These are phyloP conservation scores for Zymoseptoria brevis DNA, from an alignment of 2,329 filamentous ascomycete genomes.

Conservation along the genomic window DNA sequence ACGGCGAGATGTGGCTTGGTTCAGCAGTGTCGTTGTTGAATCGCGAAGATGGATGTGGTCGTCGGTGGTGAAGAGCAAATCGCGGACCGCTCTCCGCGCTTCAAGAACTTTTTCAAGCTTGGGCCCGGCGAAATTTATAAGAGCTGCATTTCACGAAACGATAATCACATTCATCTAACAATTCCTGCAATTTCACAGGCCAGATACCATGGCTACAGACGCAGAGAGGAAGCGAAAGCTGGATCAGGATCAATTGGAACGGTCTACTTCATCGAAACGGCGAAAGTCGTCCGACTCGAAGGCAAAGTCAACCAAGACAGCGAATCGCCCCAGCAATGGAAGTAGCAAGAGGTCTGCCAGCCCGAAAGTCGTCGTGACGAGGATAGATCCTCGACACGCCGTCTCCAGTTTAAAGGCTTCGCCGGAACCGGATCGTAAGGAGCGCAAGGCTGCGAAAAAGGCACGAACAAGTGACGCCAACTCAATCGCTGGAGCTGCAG, in stretches of 20 bases:
- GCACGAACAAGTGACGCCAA: slow-evolving; percentile 1
- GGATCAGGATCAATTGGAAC: slow-evolving; percentile 12
- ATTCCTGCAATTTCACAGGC: not conserved
- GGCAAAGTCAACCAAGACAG: slow-evolving; percentile 8
- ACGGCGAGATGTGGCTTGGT: not conserved
- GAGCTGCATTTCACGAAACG: not conserved
- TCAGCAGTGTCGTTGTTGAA: not conserved
- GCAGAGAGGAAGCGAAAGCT: slow-evolving; percentile 17
- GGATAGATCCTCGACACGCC: not conserved
- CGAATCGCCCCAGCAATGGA: slow-evolving; percentile 3
- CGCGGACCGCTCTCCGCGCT: not conserved
- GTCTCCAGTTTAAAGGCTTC: not conserved
- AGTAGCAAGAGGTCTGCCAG: not conserved
- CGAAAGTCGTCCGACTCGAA: slow-evolving; percentile 10
- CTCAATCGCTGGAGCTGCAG: not conserved
- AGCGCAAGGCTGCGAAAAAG: not conserved
- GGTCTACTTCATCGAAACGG: slow-evolving; percentile 13
- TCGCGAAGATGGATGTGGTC: not conserved
- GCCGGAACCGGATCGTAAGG: not conserved
- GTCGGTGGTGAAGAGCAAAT: not conserved
- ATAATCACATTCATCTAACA: not conserved
- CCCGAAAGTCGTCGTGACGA: slow-evolving; percentile 6
- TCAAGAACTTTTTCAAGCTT: not conserved
- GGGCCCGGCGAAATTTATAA: not conserved
- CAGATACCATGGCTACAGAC: slow-evolving; percentile 12